Evolutionary conservation across 2,329 filamentous ascomycete species (phyloP).

Genomic region (Dothiorella sarmentorum): DNA sequence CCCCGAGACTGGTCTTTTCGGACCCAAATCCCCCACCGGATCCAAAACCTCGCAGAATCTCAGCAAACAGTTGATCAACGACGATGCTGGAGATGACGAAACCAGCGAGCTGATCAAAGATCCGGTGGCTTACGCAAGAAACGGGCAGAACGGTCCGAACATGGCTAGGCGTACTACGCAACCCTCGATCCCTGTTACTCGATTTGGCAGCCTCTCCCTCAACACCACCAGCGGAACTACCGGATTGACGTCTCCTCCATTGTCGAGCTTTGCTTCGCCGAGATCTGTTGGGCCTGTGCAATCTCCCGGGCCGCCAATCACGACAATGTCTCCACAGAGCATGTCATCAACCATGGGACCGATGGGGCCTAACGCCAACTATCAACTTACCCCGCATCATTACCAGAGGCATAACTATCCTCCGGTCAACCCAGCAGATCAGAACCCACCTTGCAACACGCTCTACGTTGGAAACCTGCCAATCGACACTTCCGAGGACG

Average conservation of each 20-base stretch:
- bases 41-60: constrained; percentile 48
- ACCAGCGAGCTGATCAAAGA: constrained; percentile 70
- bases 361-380: constrained; percentile 49
- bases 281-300: constrained; percentile 48
- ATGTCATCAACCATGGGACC: constrained; percentile 56
- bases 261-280: constrained; percentile 53
- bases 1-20: constrained; percentile 61
- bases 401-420: constrained; percentile 69
- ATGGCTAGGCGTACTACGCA: constrained; percentile 66
- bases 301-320: constrained; percentile 44
- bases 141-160: constrained; percentile 50
- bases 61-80: constrained; percentile 70
- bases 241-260: constrained; percentile 47
- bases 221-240: constrained; percentile 57
- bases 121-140: constrained; percentile 70
- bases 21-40: constrained; percentile 69
- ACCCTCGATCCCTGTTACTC: constrained; percentile 65
- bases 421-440: constrained; percentile 87
- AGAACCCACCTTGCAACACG: constrained; percentile 97
- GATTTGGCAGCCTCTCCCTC: constrained; percentile 68
- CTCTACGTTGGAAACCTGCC: constrained; percentile 97
- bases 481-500: constrained; percentile 88
- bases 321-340: constrained; percentile 48
- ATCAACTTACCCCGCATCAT: constrained; percentile 54
- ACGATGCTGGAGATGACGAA: constrained; percentile 67